Percentiles rank a stretch among this genome's conserved stretches.
Conservation (phyloP, 2,329 filamentous ascomycete species). For the Colletotrichum magnum region DNA sequence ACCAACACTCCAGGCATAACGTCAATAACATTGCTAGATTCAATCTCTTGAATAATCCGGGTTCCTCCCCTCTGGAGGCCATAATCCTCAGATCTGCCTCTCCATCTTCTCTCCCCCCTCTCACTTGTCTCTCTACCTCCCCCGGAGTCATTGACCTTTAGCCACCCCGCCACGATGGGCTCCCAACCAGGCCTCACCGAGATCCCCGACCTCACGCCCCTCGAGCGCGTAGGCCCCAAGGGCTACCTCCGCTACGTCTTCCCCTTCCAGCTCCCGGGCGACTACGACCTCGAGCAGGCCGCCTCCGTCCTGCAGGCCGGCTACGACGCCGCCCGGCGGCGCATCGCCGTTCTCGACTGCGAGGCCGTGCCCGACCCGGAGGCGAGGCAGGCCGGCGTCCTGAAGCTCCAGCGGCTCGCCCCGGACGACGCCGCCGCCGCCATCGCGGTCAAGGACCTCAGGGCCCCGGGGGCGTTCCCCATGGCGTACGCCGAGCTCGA, state of each 20-base stretch:
- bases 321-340: slow-evolving; percentile 47
- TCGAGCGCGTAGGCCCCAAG: slow-evolving; percentile 52
- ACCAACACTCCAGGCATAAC: too few species aligned
- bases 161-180: slow-evolving; percentile 1
- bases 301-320: slow-evolving; percentile 47
- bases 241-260: slow-evolving; percentile 47
- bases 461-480: slow-evolving; percentile 11
- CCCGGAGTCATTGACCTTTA: too few species aligned
- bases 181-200: slow-evolving; percentile 26
- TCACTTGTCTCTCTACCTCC: too few species aligned
- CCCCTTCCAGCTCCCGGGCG: slow-evolving; percentile 49
- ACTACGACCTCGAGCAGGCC: slow-evolving; percentile 48
- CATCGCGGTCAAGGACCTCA: slow-evolving; percentile 25
- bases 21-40: too few species aligned
- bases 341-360: slow-evolving; percentile 47
- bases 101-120: background rate
- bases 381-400: slow-evolving; percentile 16
- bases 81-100: too few species aligned
- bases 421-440: slow-evolving; percentile 2
- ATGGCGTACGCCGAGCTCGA: slow-evolving; percentile 26
- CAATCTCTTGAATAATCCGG: too few species aligned
- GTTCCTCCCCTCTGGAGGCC: too few species aligned
- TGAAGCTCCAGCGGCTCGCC: slow-evolving; percentile 20
- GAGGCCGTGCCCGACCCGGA: slow-evolving; percentile 47
- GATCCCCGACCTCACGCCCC: slow-evolving; percentile 44